Evolutionary conservation across 495 filamentous ascomycete species (phyloP), one percentile per base, ranked within the genome.

Genomic region (Daldinia bambusicola): DNA sequence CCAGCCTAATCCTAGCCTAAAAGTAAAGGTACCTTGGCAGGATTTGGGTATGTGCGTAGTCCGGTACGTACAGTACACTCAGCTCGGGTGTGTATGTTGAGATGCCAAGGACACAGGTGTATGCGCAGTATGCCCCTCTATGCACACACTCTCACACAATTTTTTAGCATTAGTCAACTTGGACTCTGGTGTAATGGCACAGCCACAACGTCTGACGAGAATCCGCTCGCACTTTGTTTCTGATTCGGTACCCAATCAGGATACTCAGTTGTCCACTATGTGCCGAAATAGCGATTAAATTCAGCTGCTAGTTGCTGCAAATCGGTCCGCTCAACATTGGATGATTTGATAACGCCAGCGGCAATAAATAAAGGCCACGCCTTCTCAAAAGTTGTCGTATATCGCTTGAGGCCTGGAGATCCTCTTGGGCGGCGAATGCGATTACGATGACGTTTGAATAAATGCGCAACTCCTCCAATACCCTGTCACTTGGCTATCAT

Each of bases 211-310:
- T 77, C 66, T 68, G 68, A 66, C 45, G 45, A 67, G 40, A 69
- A 72, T 70, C 18, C 48, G 14, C 55, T 78, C 76, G 76, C 76
- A 78, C 76, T 74, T 75, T 75, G 76, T 66, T 53, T 61, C 50
- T 73, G 70, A 62, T 69, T 61, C 53, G 63, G 67, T 68, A 63
- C 45, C 72, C 69, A 70, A 70, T 70, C 62, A 59, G 26, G 67
- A 43, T 13, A 38, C 22, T 65, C 55, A 60, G 40, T 40, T 48
- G 40, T 30, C 60, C 67, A 72, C 70, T 58, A 61, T 66, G 70
- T 43, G 41, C 61, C 52, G 50, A 61, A 56, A 51, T 36, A 26
- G 8, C 55, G 31, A 40, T 64, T 66, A 18, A 30, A 57, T 70
- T 70, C 69, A 72, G 61, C 62, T 66, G 53, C 32, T 53, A 6